Base-by-base conservation (phyloP, 1,139 yeast species). In the Magnusiomyces starmeri region DNA sequence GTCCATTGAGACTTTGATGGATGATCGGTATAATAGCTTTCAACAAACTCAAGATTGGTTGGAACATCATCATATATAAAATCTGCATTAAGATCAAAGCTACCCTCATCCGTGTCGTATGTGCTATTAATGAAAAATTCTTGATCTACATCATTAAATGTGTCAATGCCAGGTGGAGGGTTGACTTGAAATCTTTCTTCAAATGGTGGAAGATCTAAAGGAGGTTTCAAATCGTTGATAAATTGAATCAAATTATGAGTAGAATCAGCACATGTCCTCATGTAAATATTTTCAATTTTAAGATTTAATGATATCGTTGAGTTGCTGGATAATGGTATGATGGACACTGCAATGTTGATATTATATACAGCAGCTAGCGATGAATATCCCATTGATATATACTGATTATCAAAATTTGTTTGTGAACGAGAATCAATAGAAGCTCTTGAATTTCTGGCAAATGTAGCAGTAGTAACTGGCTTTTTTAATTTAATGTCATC, bases 201-300 rank as follows among this genome's bases (percentile, higher is more conserved):
- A 81, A 78, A 14, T 74, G 50, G 48, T 6, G 52, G 37, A 3
- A 59, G 59, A 34, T 63, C 71, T 3, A 85, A 69, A 0, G 90
- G 90, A 12, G 79, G 78, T 60, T 84, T 86, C 62, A 89, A 70
- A 60, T 88, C 96, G 57, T 79, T 82, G 14, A 84, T 56, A 21
- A 86, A 62, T 58, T 85, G 95, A 2, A 79, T 59, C 43, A 89
- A 67, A 6, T 90, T 79, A 61, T 86, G 84, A 0, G 82, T 75
- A 0, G 96, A 87, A 65, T 90, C 97, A 0, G 96, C 92, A 69
- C 96, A 89, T 1, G 88, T 61, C 40, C 83, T 62, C 48, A 65
- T 48, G 21, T 48, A 45, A 4, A 50, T 43, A 9, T 37, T 37
- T 37, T 49, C 53, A 20, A 52, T 24, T 4, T 8, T 16, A 10